These are phyloP conservation scores for Scedosporium apiospermum DNA, from an alignment of 2,329 filamentous ascomycete species.

Conservation along the genomic window DNA sequence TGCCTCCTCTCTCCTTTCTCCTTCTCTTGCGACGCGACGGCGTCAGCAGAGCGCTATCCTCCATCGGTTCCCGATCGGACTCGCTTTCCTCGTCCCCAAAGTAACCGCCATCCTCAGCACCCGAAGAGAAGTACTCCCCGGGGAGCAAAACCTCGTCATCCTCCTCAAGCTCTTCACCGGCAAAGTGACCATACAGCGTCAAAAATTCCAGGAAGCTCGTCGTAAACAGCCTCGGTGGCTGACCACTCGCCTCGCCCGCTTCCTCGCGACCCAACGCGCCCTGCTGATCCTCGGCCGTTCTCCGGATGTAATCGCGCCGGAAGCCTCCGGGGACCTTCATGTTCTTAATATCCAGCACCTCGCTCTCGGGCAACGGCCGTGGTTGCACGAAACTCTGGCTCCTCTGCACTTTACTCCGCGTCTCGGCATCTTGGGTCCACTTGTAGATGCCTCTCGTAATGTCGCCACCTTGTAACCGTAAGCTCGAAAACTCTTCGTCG, in stretches of 20 bases:
- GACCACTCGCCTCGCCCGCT: slow-evolving; percentile 17
- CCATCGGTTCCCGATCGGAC: slow-evolving; percentile 69
- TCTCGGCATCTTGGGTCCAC: slow-evolving; percentile 85
- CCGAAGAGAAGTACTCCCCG: slow-evolving; percentile 86
- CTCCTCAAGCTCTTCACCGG: slow-evolving; percentile 91
- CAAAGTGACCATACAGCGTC: slow-evolving; percentile 92
- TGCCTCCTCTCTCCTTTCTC: slow-evolving; percentile 63
- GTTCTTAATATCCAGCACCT: slow-evolving; percentile 73
- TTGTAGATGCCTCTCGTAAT: slow-evolving; percentile 92
- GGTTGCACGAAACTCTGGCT: slow-evolving; percentile 82
- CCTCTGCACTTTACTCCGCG: slow-evolving; percentile 57
- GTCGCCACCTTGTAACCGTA: slow-evolving; percentile 88
- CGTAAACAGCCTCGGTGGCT: slow-evolving; percentile 60
- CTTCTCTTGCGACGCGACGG: slow-evolving; percentile 64
- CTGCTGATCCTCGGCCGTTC: slow-evolving; percentile 44
- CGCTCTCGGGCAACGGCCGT: slow-evolving; percentile 68
- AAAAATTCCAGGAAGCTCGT: slow-evolving; percentile 94
- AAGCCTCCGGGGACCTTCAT: slow-evolving; percentile 95
- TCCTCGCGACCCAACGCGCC: slow-evolving; percentile 23
- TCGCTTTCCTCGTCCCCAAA: slow-evolving; percentile 36
- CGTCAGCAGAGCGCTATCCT: slow-evolving; percentile 75
- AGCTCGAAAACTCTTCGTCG: slow-evolving; percentile 83
- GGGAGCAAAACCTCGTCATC: slow-evolving; percentile 83
- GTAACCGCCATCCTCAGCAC: slow-evolving; percentile 49
- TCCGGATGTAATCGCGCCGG: slow-evolving; percentile 76